These are phyloP conservation scores for Oryza rufipogon DNA, from an alignment of 176 grass and related monocot genomes.

Conservation along the genomic window DNA sequence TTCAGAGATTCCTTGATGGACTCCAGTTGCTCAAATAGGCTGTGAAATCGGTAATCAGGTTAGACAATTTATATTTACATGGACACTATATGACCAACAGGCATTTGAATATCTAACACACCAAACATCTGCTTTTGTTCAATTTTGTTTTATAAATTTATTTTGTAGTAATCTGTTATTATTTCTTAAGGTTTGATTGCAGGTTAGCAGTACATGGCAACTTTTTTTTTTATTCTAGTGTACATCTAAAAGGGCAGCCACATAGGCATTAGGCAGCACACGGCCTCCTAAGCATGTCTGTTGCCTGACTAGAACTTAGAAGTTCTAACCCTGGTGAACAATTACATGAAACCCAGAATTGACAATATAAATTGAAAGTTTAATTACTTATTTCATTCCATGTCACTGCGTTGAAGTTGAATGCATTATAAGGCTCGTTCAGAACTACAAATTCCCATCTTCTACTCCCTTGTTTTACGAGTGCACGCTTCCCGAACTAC, in stretches of 20 bases:
- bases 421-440: background rate
- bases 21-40: conserved; percentile 81
- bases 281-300: too few species aligned
- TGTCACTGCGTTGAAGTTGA: background rate
- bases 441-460: too few species aligned
- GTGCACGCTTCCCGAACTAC: too few species aligned
- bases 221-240: conserved; percentile 7
- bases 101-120: background rate
- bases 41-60: conserved; percentile 37
- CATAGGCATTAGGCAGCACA: too few species aligned
- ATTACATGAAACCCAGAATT: conserved; percentile 4
- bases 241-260: too few species aligned
- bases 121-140: background rate
- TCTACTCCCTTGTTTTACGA: too few species aligned
- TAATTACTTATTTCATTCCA: background rate
- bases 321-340: background rate
- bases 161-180: background rate
- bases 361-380: conserved; percentile 5
- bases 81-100: conserved; percentile 11
- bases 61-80: conserved; percentile 25
- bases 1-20: conserved; percentile 86
- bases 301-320: too few species aligned
- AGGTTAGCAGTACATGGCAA: conserved; percentile 9
- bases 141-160: conserved; percentile 2
- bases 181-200: conserved; percentile 15